Evolutionary conservation across 371 early-diverging fungal species (phyloP).

Genomic region (Nematocida displodere): DNA sequence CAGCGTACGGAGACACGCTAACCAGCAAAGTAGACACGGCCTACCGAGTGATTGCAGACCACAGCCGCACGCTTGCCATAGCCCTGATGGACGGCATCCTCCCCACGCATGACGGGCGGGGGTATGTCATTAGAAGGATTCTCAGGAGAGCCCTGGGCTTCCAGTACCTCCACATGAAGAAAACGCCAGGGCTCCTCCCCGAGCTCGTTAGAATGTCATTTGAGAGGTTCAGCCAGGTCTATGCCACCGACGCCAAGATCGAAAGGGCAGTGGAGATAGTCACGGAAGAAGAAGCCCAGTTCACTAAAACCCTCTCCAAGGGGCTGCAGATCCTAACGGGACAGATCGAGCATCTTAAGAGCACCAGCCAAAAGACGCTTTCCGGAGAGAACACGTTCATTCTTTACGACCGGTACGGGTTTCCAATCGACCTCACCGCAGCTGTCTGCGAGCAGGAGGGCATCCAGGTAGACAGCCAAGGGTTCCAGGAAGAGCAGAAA

Average conservation of each 20-base stretch:
- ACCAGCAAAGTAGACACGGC: conserved; percentile 85
- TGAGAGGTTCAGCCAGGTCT: conserved; percentile 70
- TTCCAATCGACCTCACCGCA: conserved; percentile 94
- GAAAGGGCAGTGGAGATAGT: conserved; percentile 79
- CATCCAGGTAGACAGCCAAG: conserved; percentile 75
- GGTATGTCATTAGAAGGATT: conserved; percentile 95
- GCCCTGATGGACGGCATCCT: conserved; percentile 89
- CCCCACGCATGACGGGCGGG: conserved; percentile 93
- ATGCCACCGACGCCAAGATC: conserved; percentile 72
- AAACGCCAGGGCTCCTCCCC: conserved; percentile 41
- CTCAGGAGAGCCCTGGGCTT: conserved; percentile 88
- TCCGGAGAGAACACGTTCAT: conserved; percentile 86
- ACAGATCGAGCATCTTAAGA: conserved; percentile 68
- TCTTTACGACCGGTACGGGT: conserved; percentile 97
- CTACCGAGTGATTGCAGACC: conserved; percentile 96
- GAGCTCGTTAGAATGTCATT: conserved; percentile 58
- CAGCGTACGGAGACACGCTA: conserved; percentile 10
- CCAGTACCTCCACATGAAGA: conserved; percentile 72
- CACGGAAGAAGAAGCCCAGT: conserved; percentile 85
- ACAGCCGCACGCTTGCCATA: conserved; percentile 90
- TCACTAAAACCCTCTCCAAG: conserved; percentile 90
- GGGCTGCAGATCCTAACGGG: conserved; percentile 86
- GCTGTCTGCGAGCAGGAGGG: conserved; percentile 92
- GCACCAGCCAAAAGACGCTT: conserved; percentile 68
- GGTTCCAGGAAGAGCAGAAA: conserved; percentile 74